Conservation (phyloP, 495 filamentous ascomycete species). For the Aspergillus conjunctus region DNA sequence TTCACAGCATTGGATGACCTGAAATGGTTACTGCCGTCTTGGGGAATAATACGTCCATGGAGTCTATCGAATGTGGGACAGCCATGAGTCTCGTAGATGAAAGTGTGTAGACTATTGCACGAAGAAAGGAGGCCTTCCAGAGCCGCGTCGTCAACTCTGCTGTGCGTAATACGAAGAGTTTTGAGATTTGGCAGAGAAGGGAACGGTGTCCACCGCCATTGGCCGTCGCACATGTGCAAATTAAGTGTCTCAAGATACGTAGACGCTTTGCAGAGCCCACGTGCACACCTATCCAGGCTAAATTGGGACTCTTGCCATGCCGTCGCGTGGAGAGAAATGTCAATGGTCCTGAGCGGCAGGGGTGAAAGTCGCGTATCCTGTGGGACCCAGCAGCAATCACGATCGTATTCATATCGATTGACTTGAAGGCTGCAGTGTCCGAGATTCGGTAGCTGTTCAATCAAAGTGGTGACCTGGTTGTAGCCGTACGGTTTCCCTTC, state of each 20-base stretch:
- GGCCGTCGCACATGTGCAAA: slow-evolving; percentile 4
- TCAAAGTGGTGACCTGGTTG: slow-evolving; percentile 4
- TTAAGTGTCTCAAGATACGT: slow-evolving; percentile 10
- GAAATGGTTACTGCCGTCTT: neutral
- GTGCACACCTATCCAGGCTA: neutral
- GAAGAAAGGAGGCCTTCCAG: neutral
- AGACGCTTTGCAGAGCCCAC: neutral
- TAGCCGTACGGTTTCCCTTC: too few species aligned
- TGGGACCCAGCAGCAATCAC: neutral
- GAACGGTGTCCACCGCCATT: neutral
- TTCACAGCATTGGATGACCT: neutral
- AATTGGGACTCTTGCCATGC: neutral
- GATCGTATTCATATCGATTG: neutral
- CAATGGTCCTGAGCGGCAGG: neutral
- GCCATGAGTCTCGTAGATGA: too few species aligned
- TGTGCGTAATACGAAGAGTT: neutral
- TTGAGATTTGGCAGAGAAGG: slow-evolving; percentile 13
- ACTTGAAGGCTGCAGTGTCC: slow-evolving; percentile 9
- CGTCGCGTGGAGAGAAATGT: neutral
- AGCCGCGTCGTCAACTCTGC: neutral
- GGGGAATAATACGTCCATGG: too few species aligned
- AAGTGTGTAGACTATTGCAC: neutral
- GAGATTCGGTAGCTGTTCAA: slow-evolving; percentile 8
- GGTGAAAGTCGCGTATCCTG: neutral
- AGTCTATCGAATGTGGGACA: too few species aligned